These are phyloP conservation scores for Sideroxylon spinosum DNA, from an alignment of 179 eudicot species.

Conservation along the genomic window DNA sequence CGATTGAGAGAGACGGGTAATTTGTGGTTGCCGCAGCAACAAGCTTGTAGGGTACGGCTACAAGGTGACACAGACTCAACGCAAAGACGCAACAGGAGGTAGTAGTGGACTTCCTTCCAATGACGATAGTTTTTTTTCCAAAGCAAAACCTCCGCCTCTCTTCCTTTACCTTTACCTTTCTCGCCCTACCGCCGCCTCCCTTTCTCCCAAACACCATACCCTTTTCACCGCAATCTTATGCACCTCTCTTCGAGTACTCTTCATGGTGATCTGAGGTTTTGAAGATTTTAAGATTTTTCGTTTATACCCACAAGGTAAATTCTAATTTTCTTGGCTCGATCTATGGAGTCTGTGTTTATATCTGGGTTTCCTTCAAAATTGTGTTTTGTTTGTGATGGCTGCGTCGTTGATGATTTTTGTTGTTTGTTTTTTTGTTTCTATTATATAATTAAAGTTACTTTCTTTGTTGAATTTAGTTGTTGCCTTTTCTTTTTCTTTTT, in stretches of 20 bases:
- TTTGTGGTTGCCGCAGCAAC: constrained; percentile 2
- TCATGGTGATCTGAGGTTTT: background rate
- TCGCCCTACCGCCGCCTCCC: constrained; percentile 4
- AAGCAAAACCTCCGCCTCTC: background rate
- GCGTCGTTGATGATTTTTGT: background rate
- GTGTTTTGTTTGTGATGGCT: background rate
- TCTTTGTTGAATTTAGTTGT: background rate
- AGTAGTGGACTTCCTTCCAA: too few species aligned
- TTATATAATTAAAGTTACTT: too few species aligned
- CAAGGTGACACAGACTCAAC: constrained; percentile 4
- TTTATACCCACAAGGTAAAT: background rate
- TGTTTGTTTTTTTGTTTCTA: background rate
- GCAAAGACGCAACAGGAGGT: background rate
- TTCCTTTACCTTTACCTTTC: constrained; percentile 3
- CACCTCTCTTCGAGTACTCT: background rate
- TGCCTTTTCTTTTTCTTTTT: too few species aligned
- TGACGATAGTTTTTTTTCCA: background rate
- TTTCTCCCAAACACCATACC: background rate
- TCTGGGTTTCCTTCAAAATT: background rate
- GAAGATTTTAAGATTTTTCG: background rate
- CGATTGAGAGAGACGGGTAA: constrained; percentile 12
- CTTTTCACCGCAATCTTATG: background rate
- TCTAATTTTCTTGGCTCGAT: background rate
- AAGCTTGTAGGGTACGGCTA: constrained; percentile 7
- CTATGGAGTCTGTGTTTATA: background rate